Evolutionary conservation across 192 early-diverging fungal species (phyloP), one percentile per base, ranked within the genome.

Genomic region (Entomortierella lignicola): DNA sequence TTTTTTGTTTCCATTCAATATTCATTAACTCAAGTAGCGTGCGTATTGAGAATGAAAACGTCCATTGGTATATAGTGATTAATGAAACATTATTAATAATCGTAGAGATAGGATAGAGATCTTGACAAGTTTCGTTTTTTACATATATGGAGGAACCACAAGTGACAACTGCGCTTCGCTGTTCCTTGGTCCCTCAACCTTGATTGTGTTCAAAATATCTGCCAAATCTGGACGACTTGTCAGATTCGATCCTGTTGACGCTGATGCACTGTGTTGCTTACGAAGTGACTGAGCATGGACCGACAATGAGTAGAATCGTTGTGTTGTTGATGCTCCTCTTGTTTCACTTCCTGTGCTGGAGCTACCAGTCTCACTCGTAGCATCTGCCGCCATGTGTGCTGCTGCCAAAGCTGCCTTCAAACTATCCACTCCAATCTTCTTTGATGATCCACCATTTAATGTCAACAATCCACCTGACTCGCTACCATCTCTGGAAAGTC

Each of bases 341-440:
- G 63, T 29, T 8, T 61, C 72, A 42, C 63, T 66, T 21, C 66
- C 66, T 18, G 60, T 57, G 39, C 52, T 77, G 31, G 60, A 68
- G 27, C 66, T 68, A 3, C 61, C 75, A 2, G 50, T 48, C 43
- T 70, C 67, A 42, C 67, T 79, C 2, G 67, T 61, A 1, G 57
- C 43, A 34, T 79, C 67, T 26, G 44, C 47, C 5, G 62, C 75
- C 55, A 55, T 31, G 17, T 64, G 62, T 26, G 75, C 75, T 1
- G 67, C 75, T 27, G 57, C 75, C 68, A 79, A 43, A 20, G 75
- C 75, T 42, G 75, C 75, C 63, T 79, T 79, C 32, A 79, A n/a
- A 29, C 44, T 79, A 25, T 79, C 75, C 0, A 79, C 75, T 0
- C 75, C 75, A 70, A 79, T 79, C 66, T 66, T 69, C 39, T 60